Conservation (phyloP, 352 stramenopile genomes). For the Globisporangium okanoganense region DNA sequence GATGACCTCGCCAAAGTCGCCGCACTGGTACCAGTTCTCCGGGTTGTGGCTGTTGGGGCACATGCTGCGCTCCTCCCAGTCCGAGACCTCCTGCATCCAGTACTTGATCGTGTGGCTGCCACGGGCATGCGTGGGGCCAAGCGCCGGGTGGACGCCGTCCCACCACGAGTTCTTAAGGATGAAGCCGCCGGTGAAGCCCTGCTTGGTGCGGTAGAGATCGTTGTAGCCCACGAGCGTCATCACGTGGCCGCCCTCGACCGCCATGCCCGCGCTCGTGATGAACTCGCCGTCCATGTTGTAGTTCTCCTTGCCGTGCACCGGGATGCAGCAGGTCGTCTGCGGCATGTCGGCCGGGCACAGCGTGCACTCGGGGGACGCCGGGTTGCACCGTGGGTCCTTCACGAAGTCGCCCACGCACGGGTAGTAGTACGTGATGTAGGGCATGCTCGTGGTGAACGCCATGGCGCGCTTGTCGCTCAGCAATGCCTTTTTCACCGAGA, state of each 20-base stretch:
- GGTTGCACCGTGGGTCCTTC: conserved; percentile 49
- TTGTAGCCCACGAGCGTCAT: conserved; percentile 77
- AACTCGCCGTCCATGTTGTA: conserved; percentile 73
- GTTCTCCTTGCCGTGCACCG: conserved; percentile 32
- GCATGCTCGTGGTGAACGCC: conserved; percentile 49
- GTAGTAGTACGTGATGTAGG: conserved; percentile 61
- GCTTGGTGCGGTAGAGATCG: conserved; percentile 52
- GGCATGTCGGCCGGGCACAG: conserved; percentile 45
- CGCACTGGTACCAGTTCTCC: conserved; percentile 71
- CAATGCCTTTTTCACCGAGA: conserved; percentile 38
- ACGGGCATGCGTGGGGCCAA: conserved; percentile 53
- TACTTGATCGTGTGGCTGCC: conserved; percentile 70
- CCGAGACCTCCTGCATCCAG: conserved; percentile 67
- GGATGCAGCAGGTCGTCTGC: conserved; percentile 55
- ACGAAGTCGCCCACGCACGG: conserved; percentile 50
- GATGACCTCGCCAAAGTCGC: conserved; percentile 54
- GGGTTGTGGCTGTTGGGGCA: conserved; percentile 71
- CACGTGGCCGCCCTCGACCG: conserved; percentile 46
- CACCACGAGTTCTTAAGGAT: conserved; percentile 82
- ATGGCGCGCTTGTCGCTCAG: conserved; percentile 40
- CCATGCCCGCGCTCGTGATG: conserved; percentile 51
- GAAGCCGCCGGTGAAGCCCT: conserved; percentile 60
- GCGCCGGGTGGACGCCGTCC: conserved; percentile 51
- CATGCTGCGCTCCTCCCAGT: conserved; percentile 65
- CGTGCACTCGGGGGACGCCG: conserved; percentile 39